Evolutionary conservation across 1,284 basidiomycete genomes (phyloP).

Genomic region (Sporisorium exsertum): DNA sequence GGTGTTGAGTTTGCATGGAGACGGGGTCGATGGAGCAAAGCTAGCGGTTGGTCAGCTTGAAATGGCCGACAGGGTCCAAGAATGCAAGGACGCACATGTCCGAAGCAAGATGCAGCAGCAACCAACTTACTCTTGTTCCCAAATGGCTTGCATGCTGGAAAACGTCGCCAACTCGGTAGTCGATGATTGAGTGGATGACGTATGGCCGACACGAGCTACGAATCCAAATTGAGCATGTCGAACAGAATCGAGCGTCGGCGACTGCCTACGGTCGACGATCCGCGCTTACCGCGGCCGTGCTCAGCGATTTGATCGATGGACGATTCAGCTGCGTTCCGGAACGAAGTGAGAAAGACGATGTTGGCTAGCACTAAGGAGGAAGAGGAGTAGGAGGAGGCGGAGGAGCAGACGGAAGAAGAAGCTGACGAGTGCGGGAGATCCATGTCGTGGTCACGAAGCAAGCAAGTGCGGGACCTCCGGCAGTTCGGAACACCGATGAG

Average conservation of each 20-base stretch:
- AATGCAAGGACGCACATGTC: not conserved
- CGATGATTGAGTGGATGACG: not conserved
- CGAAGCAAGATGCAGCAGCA: not conserved
- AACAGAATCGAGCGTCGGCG: constrained; percentile 3
- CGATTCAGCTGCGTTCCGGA: not conserved
- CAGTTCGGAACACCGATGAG: not conserved
- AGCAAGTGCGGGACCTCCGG: no score
- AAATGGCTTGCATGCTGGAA: constrained; percentile 16
- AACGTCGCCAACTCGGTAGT: not conserved
- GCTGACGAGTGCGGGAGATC: not conserved
- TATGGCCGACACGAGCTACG: constrained; percentile 3
- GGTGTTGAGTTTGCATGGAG: not conserved
- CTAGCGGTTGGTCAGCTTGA: constrained; percentile 3
- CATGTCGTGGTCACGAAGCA: not conserved
- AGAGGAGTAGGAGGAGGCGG: not conserved
- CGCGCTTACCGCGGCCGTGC: constrained; percentile 4
- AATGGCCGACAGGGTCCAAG: constrained; percentile 5
- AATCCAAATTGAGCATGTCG: not conserved
- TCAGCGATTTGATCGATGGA: not conserved
- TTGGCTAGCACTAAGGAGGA: not conserved
- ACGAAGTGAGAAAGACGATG: not conserved
- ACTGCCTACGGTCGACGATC: not conserved
- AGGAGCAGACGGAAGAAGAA: not conserved
- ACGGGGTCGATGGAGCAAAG: not conserved
- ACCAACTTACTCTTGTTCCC: constrained; percentile 40